Conservation (phyloP, 345 rosid species). For the Gossypium ekmanianum region DNA sequence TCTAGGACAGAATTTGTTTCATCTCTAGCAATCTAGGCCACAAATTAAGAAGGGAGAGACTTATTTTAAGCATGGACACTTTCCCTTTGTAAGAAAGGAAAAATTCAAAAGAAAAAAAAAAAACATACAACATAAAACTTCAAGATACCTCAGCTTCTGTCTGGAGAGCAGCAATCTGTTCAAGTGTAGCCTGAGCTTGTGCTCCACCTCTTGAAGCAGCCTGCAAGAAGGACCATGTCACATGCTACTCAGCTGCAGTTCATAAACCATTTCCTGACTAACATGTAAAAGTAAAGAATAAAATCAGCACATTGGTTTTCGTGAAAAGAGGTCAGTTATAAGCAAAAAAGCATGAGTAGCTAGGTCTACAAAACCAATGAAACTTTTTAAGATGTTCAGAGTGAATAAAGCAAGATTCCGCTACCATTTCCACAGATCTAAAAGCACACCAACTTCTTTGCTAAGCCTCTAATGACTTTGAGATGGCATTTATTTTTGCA, state of each 20-base stretch:
- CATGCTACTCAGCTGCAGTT: slow-evolving; percentile 13
- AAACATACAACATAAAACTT: slow-evolving; percentile 20
- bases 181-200: slow-evolving; percentile 46
- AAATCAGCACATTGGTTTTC: background rate
- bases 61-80: background rate
- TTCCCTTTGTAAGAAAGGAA: background rate
- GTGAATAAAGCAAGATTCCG: background rate
- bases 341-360: background rate
- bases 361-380: background rate
- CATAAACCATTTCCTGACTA: slow-evolving; percentile 13
- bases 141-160: slow-evolving; percentile 70
- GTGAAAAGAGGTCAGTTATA: slow-evolving; percentile 4
- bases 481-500: background rate
- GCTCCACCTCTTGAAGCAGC: slow-evolving; percentile 64
- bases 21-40: slow-evolving; percentile 59
- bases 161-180: slow-evolving; percentile 51
- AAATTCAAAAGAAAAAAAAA: background rate
- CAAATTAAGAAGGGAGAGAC: slow-evolving; percentile 14
- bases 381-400: background rate
- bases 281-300: slow-evolving; percentile 5
- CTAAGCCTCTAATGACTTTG: background rate
- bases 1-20: slow-evolving; percentile 65
- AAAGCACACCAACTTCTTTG: background rate
- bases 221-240: slow-evolving; percentile 35
- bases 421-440: background rate